Evolutionary conservation across 2,329 filamentous ascomycete genomes (phyloP), one percentile per base, ranked within the genome.

Genomic region (Aspergillus nomiae): DNA sequence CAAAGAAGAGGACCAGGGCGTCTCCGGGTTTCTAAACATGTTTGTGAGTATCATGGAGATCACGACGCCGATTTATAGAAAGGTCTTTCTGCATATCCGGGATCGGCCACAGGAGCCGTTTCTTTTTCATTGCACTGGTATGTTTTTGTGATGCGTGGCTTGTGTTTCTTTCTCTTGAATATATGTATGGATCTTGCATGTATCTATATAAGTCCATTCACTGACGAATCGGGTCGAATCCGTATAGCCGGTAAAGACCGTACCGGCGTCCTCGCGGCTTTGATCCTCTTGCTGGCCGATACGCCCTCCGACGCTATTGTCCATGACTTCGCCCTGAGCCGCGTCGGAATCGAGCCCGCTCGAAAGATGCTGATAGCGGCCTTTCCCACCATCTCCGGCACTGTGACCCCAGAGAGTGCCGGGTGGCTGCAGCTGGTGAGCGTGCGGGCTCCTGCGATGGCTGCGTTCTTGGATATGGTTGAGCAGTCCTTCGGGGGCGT

Each of bases 191-290:
- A 16, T 36, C 21, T 24, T 24, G 16, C 16, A 16, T 8, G 16
- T 36, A 16, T 16, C 7, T 8, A 16, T 36, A 6, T 16, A 36
- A 8, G 34, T 16, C 12, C 34, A 36, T 16, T 14, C 7, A 36
- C 34, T 36, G 16, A 36, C 7, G 14, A 16, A 14, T 36, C 34
- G 5, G 34, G 34, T 11, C 16, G 12, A 16, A 36, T 36, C 14
- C 16, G 6, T 26, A 89, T 86, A 3, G 90, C 90, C 0, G 91
- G 91, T n/a, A 94, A 93, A 77, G 91, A 94, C 74, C 84, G 91
- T 34, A 93, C 91, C 0, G 91, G 91, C 2, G 84, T 93, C 3
- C 76, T 92, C n/a, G 85, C 87, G 38, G 90, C 89, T 3, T 70
- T 94, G 21, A 76, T 94, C 3, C 81, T 92, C 26, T 79, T 85